Evolutionary conservation across 2,329 filamentous ascomycete genomes (phyloP).

Genomic region (Exophiala bonariae): DNA sequence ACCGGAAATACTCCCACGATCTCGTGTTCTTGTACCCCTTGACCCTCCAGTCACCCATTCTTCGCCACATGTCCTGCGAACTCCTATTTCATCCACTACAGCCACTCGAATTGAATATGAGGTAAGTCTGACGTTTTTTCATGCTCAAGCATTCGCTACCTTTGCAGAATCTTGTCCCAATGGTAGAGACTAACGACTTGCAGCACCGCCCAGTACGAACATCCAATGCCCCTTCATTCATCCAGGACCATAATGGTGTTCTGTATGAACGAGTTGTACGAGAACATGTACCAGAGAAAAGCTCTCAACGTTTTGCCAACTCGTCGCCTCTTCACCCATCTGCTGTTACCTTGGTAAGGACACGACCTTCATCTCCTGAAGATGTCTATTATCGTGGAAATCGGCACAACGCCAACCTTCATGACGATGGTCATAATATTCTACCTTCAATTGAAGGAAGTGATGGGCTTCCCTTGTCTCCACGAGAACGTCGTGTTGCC

Average conservation of each 20-base stretch:
- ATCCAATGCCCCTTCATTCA: constrained; percentile 19
- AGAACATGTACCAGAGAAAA: constrained; percentile 2
- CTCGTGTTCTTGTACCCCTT: constrained; percentile 20
- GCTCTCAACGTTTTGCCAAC: constrained; percentile 12
- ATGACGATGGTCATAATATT: constrained; percentile 18
- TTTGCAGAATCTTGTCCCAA: not conserved
- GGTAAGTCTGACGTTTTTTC: constrained; percentile 11
- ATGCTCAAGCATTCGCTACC: not conserved
- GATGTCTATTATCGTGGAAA: constrained; percentile 1
- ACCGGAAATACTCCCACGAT: constrained; percentile 7
- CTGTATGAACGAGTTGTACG: constrained; percentile 23
- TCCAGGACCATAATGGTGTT: constrained; percentile 20
- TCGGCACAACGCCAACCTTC: too few species aligned
- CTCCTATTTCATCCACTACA: constrained; percentile 8
- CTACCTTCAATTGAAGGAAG: constrained; percentile 26
- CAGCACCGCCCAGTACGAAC: constrained; percentile 16
- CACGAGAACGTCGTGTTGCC: constrained; percentile 14
- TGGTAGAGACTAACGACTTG: constrained; percentile 3
- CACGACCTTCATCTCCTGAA: constrained; percentile 23
- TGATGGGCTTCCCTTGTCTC: constrained; percentile 22
- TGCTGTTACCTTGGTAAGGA: constrained; percentile 7
- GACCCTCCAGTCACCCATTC: constrained; percentile 7
- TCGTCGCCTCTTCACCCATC: not conserved
- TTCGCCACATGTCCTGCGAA: constrained; percentile 5
- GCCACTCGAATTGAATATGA: constrained; percentile 15